These are phyloP conservation scores for Elsinoe fawcettii DNA, from an alignment of 2,329 filamentous ascomycete genomes.

Conservation along the genomic window DNA sequence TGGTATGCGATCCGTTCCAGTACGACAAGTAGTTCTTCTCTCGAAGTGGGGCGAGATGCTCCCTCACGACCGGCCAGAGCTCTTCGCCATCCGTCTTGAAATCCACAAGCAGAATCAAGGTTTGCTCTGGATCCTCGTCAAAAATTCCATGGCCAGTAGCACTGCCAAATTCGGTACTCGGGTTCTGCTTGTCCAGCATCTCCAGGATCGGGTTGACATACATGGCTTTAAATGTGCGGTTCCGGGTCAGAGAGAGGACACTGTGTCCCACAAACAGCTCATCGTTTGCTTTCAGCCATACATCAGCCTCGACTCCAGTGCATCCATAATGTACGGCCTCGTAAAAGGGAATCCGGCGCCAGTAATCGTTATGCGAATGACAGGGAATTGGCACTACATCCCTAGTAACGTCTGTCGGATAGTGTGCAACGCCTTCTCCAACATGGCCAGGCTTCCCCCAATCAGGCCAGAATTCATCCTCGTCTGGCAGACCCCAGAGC, in stretches of 20 bases:
- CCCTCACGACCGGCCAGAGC: constrained; percentile 47
- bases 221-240: constrained; percentile 53
- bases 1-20: constrained; percentile 44
- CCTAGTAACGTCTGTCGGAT: constrained; percentile 35
- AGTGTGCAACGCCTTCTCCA: constrained; percentile 28
- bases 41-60: constrained; percentile 53
- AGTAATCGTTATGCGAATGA: constrained; percentile 67
- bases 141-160: constrained; percentile 46
- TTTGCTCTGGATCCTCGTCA: constrained; percentile 31
- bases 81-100: constrained; percentile 53
- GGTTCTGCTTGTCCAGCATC: constrained; percentile 50
- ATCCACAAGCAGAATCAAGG: constrained; percentile 59
- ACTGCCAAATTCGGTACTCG: constrained; percentile 40
- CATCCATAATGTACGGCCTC: constrained; percentile 54
- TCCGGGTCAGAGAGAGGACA: constrained; percentile 44
- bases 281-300: constrained; percentile 47
- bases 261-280: constrained; percentile 60
- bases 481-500: constrained; percentile 30
- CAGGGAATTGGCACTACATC: constrained; percentile 48
- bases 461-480: constrained; percentile 28
- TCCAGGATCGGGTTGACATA: constrained; percentile 58
- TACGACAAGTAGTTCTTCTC: constrained; percentile 45
- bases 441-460: constrained; percentile 37
- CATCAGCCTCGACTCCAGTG: constrained; percentile 60
- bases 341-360: constrained; percentile 55